Evolutionary conservation across 306 rosid species (phyloP).

Genomic region (barrel medic (Medicago truncatula)): DNA sequence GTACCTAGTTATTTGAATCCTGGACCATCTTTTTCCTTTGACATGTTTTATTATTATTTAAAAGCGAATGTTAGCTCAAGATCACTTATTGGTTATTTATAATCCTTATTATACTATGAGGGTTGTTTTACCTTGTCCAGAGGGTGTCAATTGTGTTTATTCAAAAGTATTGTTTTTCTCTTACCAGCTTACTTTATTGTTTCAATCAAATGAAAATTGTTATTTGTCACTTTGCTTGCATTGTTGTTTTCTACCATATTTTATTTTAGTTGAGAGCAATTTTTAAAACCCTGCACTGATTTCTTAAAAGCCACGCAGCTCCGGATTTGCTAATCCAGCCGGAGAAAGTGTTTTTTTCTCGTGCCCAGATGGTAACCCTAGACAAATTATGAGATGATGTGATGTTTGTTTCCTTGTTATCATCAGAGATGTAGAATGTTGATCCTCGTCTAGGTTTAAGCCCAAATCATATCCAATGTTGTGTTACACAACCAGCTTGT

Average conservation of each 20-base stretch:
- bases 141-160: not conserved
- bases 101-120: not conserved
- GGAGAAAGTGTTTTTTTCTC: too few species aligned
- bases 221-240: not conserved
- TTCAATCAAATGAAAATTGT: not conserved
- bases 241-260: not conserved
- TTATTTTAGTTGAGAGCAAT: not conserved
- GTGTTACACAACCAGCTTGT: too few species aligned
- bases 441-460: too few species aligned
- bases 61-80: not conserved
- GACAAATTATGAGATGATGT: too few species aligned
- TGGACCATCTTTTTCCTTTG: slow-evolving; percentile 4
- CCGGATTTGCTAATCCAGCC: too few species aligned
- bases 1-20: not conserved
- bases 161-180: not conserved
- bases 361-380: too few species aligned
- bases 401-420: too few species aligned
- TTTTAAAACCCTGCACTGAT: too few species aligned
- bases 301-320: too few species aligned
- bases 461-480: too few species aligned
- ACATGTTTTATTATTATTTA: too few species aligned
- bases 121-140: slow-evolving; percentile 20
- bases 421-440: too few species aligned
- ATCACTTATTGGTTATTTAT: slow-evolving; percentile 3
- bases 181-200: not conserved